Evolutionary conservation across 331 rosid genomes (phyloP).

Genomic region (Stylosanthes scabra): DNA sequence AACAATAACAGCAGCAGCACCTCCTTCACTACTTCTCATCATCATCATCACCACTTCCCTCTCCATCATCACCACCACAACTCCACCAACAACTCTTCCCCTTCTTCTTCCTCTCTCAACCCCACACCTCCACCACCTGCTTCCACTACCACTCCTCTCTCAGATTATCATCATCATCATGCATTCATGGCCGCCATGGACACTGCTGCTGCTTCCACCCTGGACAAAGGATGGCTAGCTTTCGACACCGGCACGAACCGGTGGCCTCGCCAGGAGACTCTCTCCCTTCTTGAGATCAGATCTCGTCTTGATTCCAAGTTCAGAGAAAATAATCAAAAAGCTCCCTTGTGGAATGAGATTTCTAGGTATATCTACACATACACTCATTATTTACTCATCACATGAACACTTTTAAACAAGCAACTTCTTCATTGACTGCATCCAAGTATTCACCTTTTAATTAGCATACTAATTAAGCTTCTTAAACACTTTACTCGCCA

Average conservation of each 20-base stretch:
- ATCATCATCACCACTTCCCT: not conserved
- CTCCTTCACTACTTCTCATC: not conserved
- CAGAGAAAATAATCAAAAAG: slow-evolving; percentile 78
- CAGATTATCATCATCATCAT: slow-evolving; percentile 25
- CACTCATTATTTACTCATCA: no score
- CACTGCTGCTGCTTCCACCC: not conserved
- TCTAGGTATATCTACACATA: slow-evolving; percentile 60
- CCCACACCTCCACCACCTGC: not conserved
- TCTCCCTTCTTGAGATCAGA: slow-evolving; percentile 82
- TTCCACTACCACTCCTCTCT: not conserved
- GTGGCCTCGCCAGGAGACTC: slow-evolving; percentile 89
- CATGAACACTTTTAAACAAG: no score
- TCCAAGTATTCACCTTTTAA: no score
- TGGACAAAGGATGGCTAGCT: slow-evolving; percentile 49
- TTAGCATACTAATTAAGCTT: no score
- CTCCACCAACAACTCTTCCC: not conserved
- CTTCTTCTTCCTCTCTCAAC: not conserved
- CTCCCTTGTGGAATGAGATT: slow-evolving; percentile 82
- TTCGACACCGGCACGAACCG: slow-evolving; percentile 55
- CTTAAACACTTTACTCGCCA: no score
- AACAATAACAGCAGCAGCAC: not conserved
- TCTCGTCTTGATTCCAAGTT: slow-evolving; percentile 83
- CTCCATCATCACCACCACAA: slow-evolving; percentile 21
- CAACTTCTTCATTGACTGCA: no score
- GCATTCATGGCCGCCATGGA: slow-evolving; percentile 29